Conservation (phyloP, 768 basidiomycete species). For the Rhodotorula babjevae region DNA sequence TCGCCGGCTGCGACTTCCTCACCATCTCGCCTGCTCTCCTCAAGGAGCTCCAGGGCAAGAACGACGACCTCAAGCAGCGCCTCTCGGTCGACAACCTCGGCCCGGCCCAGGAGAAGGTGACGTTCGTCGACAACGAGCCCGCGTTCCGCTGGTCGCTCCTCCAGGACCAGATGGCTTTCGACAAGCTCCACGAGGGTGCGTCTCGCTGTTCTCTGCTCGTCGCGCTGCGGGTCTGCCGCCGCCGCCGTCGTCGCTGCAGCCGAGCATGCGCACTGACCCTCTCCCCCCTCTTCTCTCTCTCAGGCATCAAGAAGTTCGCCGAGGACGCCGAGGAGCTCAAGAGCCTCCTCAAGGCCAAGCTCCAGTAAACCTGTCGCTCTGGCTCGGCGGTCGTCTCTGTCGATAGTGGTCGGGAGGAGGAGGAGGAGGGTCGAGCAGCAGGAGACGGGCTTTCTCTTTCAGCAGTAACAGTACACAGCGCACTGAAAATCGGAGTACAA, state of each 20-base stretch:
- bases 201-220: neutral
- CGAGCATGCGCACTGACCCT: too few species aligned
- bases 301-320: constrained; percentile 93
- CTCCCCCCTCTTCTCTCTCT: constrained; percentile 60
- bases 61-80: constrained; percentile 72
- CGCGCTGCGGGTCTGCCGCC: too few species aligned
- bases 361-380: constrained; percentile 36
- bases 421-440: too few species aligned
- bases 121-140: constrained; percentile 84
- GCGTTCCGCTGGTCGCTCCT: constrained; percentile 94
- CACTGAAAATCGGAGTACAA: neutral
- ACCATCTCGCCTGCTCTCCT: constrained; percentile 88
- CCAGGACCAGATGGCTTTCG: constrained; percentile 92
- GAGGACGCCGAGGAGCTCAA: constrained; percentile 91
- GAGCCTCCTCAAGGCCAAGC: constrained; percentile 62
- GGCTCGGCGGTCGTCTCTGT: neutral
- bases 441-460: neutral
- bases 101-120: constrained; percentile 62
- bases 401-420: too few species aligned
- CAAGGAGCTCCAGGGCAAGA: constrained; percentile 83
- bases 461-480: neutral
- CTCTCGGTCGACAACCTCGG: constrained; percentile 58
- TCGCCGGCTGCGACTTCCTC: constrained; percentile 95
- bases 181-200: constrained; percentile 88
- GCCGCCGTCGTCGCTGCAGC: too few species aligned